phyloP scores from a whole-genome alignment of 2,329 filamentous ascomycete species.

The Paraphoma chrysanthemicola region DNA sequence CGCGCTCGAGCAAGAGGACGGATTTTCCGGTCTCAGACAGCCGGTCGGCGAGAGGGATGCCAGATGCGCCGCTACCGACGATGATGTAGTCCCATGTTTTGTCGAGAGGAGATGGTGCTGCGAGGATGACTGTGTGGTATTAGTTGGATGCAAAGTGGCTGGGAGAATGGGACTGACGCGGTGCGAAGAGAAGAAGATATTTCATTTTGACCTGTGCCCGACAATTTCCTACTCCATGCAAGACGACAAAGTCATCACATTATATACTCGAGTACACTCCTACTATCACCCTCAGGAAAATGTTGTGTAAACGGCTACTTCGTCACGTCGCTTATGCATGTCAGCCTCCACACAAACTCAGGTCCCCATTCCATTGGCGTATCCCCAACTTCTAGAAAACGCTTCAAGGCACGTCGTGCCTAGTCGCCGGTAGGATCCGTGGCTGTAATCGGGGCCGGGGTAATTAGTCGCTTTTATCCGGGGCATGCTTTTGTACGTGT shows the following conservation, averaged over 20 bases:
- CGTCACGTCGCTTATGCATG: background rate
- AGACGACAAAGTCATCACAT: background rate
- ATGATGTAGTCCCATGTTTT: slow-evolving; percentile 66
- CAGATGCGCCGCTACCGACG: slow-evolving; percentile 64
- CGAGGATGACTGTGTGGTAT: background rate
- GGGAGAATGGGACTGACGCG: background rate
- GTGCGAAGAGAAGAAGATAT: background rate
- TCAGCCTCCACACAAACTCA: background rate
- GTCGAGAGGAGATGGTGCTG: slow-evolving; percentile 30
- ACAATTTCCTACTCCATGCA: no score
- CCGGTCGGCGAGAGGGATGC: slow-evolving; percentile 62
- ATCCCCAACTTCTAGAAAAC: background rate
- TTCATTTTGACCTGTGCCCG: background rate
- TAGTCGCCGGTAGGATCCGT: background rate
- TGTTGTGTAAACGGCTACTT: no score
- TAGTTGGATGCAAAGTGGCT: background rate
- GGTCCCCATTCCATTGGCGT: background rate
- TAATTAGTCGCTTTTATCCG: background rate
- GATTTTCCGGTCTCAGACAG: slow-evolving; percentile 67
- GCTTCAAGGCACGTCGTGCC: background rate
- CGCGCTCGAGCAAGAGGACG: slow-evolving; percentile 60
- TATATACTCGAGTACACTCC: background rate
- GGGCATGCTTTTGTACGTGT: background rate
- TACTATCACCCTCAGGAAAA: background rate
- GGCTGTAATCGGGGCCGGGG: background rate